Base-by-base conservation (phyloP, 768 basidiomycete species). In the Rhodotorula babjevae region DNA sequence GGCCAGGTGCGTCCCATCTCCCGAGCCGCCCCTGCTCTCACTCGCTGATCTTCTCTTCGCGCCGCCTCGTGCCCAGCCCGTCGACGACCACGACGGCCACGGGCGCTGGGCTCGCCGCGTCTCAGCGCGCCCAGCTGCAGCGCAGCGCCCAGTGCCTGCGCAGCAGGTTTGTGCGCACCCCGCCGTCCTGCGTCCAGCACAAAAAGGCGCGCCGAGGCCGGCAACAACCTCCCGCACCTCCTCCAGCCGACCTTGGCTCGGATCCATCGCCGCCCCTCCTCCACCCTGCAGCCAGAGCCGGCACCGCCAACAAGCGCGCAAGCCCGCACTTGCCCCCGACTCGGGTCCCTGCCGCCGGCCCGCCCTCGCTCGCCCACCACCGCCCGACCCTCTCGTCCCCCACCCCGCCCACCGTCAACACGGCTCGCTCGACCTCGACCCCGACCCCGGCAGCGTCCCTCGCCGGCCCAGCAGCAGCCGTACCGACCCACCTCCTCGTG, bases 131-230 rank as follows among this genome's bases (percentile, higher is more conserved):
- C 5, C 55, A 56, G 55, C n/a, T 29, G 27, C 59, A 60, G 19
- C 40, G 33, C 21, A 46, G n/a, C 42, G 36, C 33, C 8, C 36
- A 58, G 40, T 68, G 61, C 40, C 40, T 59, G 8, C 55, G 65
- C n/a, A 46, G 66, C n/a, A 55, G 55, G 50, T 63, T 67, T 27
- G 55, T 61, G 16, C 65, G 57, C 8, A 55, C 57, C 18, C 62
- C 64, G 19, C 49, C 68, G 53, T 66, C 71, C 29, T 72, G 71
- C 64, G 56, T 61, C 25, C 29, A 42, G 52, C 67, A 60, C 23
- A 21, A 61, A 52, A 33, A 55, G 33, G 31, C 42, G 18, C 56
- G 60, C 42, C 49, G 52, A 27, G 40, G 62, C 46, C 29, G n/a
- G 53, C 2, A 21, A 40, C 40, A 36, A 61, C 57, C 46, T 44